phyloP scores from a whole-genome alignment of 148 eudicot genomes.

The Chenopodium album region DNA sequence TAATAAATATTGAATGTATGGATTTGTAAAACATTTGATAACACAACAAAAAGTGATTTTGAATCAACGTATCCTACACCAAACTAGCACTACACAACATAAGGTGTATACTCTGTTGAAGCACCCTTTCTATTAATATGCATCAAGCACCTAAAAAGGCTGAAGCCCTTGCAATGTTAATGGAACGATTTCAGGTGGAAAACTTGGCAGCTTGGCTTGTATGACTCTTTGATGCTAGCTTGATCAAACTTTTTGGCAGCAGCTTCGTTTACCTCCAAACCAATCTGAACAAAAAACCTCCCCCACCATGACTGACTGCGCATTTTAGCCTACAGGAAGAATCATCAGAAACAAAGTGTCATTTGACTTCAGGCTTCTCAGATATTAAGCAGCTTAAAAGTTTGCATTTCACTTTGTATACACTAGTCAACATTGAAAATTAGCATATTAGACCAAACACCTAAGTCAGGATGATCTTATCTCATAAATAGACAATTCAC shows the following conservation, averaged over 20 bases:
- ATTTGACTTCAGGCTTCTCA: background rate
- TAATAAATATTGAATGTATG: conserved; percentile 22
- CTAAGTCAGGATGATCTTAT: background rate
- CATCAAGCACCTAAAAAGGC: conserved; percentile 19
- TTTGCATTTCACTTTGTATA: no score
- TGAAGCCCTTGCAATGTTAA: conserved; percentile 25
- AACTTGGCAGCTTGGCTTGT: conserved; percentile 74
- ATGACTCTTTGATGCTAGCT: conserved; percentile 60
- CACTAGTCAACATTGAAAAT: background rate
- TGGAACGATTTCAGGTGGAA: conserved; percentile 81
- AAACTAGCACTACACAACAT: conserved; percentile 33
- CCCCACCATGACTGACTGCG: conserved; percentile 94
- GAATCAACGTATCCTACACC: conserved; percentile 29
- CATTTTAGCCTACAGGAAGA: conserved; percentile 61
- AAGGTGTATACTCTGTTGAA: conserved; percentile 29
- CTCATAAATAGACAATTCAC: background rate
- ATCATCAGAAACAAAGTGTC: conserved; percentile 6
- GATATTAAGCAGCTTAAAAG: no score
- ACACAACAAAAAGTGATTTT: conserved; percentile 19
- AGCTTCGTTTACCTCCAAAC: conserved; percentile 76
- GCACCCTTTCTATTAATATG: conserved; percentile 14
- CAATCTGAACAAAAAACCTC: conserved; percentile 68
- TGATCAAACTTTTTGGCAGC: conserved; percentile 84
- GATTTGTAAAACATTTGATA: background rate
- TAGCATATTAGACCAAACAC: background rate